Evolutionary conservation across 306 rosid genomes (phyloP).

Genomic region (Ormosia semicastrata): DNA sequence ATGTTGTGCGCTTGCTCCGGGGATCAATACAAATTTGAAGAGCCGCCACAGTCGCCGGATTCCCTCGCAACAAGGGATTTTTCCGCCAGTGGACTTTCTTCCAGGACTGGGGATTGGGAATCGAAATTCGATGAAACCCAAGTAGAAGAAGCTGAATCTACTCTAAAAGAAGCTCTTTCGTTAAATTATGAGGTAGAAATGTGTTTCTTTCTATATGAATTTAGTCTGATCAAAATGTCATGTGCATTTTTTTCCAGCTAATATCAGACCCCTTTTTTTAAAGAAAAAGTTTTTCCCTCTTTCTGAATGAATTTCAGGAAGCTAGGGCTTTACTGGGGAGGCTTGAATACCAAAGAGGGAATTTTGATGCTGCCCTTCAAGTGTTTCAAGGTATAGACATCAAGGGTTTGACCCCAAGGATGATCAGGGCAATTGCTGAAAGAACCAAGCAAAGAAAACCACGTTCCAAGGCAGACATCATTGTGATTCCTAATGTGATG

Average conservation of each 20-base stretch:
- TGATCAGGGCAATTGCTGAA: slow-evolving; percentile 64
- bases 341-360: slow-evolving; percentile 86
- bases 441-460: slow-evolving; percentile 55
- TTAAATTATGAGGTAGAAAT: slow-evolving; percentile 75
- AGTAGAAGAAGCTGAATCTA: slow-evolving; percentile 84
- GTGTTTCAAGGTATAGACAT: slow-evolving; percentile 90
- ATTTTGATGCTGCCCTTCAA: slow-evolving; percentile 79
- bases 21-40: slow-evolving; percentile 84
- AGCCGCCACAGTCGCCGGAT: slow-evolving; percentile 83
- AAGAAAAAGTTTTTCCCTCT: neutral
- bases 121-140: slow-evolving; percentile 68
- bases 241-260: neutral
- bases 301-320: slow-evolving; percentile 52
- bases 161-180: slow-evolving; percentile 83
- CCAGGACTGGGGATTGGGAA: slow-evolving; percentile 79
- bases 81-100: slow-evolving; percentile 78
- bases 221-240: neutral
- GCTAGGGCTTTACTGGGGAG: slow-evolving; percentile 93
- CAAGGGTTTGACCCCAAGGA: slow-evolving; percentile 61
- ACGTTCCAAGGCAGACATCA: slow-evolving; percentile 49
- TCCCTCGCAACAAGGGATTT: slow-evolving; percentile 90
- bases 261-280: neutral
- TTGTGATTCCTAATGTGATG: slow-evolving; percentile 47
- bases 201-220: neutral
- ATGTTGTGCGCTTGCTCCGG: slow-evolving; percentile 96